Evolutionary conservation across 495 filamentous ascomycete species (phyloP), one percentile per base, ranked within the genome.

Genomic region (Cercophora samala): DNA sequence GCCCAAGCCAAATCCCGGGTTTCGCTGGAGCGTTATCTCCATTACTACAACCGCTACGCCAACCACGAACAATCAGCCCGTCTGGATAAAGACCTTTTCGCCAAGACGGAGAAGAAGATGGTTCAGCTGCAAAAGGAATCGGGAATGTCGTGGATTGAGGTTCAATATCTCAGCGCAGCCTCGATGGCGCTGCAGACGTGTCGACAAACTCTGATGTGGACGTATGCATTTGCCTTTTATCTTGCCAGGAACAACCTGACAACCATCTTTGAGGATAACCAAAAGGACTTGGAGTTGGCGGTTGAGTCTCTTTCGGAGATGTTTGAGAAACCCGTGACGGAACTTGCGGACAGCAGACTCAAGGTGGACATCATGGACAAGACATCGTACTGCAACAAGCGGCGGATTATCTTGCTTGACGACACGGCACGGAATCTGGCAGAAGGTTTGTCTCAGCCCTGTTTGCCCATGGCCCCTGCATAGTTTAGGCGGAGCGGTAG

Each of bases 101-200:
- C 90, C 64, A 99, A 98, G 85, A 97, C 95, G 13, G 93, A 99
- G 80, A 97, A 93, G 84, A 99, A 98, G 83, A 98, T 99, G 95
- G 92, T 91, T 26, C 90, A 92, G 72, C 85, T 99, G 15, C 96
- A 98, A 79, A 91, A 89, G 58, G 86, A 91, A 37, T 97, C 94
- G 0, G 92, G 92, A 66, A 93, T 99, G 87, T 97, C 93, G 0
- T 99, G 95, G 95, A 99, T 99, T 64, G 95, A 99, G 74, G 95
- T 99, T 18, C 95, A 99, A 73, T 99, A 97, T 75, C 83, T 99
- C 2, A 90, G 96, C 68, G 88, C 90, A 4, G 96, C 95, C 3
- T 97, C 94, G 3, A 92, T 96, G 76, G 91, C 93, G 8, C 85
- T 99, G 23, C 95, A 99, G 79, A 92, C 92, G 54, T 99, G 95